Base-by-base conservation (phyloP, 2,329 filamentous ascomycete species). In the Alternaria tenuissima region DNA sequence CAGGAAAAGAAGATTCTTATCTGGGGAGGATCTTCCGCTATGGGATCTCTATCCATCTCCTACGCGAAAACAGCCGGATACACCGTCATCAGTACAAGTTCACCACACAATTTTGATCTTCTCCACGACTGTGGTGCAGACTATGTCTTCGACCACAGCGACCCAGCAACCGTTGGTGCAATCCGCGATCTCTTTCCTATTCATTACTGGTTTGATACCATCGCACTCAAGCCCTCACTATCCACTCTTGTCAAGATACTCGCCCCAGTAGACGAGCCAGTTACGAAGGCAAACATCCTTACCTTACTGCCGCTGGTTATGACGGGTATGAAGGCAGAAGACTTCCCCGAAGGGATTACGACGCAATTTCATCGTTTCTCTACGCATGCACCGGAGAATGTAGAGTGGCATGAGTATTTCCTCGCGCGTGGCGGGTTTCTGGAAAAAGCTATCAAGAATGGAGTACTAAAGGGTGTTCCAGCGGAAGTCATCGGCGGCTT, bases 1-100 rank as follows among this genome's bases (percentile, higher is more conserved):
- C 51, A 68, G 22, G 66, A 64, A 3, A 74, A 70, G 65, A 78
- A 71, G 28, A 66, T 84, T 4, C 69, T 84, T 5, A 71, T 83
- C 14, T 84, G 79, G 79, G 81, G 79, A 28, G 81, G 80, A 28
- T 82, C 80, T 38, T 82, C 81, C 77, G 72, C 68, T 72, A 67
- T 64, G 63, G 67, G 77, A 68, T 52, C 80, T 12, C 57, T 71
- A 4, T 68, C 67, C 22, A 73, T 72, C 22, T 66, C 66, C 5
- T 70, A 72, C n/a, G 63, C 70, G 5, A 73, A 72, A 38, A 63
- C 58, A 59, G 66, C 68, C 6, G 62, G 71, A 3, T 70, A 70
- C 43, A 72, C 62, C 5, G 67, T 70, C 12, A 67, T 72, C 7
- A 66, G 54, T 32, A 73, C 68, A 1, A 63, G 58, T 39, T 69